Base-by-base conservation (phyloP, 2,329 filamentous ascomycete species). In the Geoglossum cookeanum region DNA sequence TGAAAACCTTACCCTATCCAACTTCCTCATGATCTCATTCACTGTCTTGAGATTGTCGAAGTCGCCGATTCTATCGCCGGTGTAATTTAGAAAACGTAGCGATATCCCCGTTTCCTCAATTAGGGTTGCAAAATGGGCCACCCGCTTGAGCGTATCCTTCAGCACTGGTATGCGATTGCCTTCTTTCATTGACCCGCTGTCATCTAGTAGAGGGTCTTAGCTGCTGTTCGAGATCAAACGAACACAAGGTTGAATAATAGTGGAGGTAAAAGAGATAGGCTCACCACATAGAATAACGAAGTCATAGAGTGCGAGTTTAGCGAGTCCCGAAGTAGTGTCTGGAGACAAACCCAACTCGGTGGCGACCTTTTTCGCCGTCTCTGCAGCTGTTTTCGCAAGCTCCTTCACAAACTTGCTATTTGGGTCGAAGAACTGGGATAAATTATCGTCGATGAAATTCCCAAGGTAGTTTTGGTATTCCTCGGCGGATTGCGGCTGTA, bases 201-300 rank as follows among this genome's bases (percentile, higher is more conserved):
- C 51, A 54, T 54, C 51, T 54, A 17, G 8, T 39, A 4, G n/a
- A 17, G 7, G 7, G 17, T 29, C 22, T 54, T 27, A 54, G 51
- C 11, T 39, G 15, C 44, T 7, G 22, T 27, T 47, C 22, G 22
- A 37, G 35, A 37, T 11, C n/a, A 49, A 49, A 27, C 3, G 22
- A 47, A 47, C 6, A 7, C 44, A 11, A n/a, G 15, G 44, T 11
- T 15, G 1, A 33, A 15, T 11, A 4, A 9, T 11, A 3, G n/a
- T 33, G 15, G 29, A 39, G 29, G 8, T 3, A 5, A 3, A 15
- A 30, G 4, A 33, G 7, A 15, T 32, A 27, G 30, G 17, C 51
- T 8, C 33, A 54, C 51, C 51, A 27, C 51, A 54, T 30, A 54
- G 17, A 39, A 54, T 54, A 39, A 54, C 51, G 32, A 54, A 35